Conservation (phyloP, 2,329 filamentous ascomycete species). For the Remersonia thermophila region DNA sequence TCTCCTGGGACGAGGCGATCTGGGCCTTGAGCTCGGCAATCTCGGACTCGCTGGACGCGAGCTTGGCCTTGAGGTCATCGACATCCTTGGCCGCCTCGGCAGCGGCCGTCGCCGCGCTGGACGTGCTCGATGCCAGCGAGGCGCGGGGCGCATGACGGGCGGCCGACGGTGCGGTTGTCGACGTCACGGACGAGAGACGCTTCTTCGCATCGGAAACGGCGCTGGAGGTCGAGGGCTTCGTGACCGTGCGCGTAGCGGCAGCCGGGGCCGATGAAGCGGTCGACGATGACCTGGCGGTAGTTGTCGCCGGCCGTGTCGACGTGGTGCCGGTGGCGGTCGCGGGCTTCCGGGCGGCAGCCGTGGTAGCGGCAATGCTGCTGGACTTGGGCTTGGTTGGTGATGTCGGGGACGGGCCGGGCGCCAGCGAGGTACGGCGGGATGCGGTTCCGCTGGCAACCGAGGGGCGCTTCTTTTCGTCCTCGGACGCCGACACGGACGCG, state of each 20-base stretch:
- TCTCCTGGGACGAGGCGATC: conserved; percentile 42
- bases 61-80: conserved; percentile 47
- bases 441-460: conserved; percentile 12
- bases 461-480: conserved; percentile 26
- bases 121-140: conserved; percentile 20
- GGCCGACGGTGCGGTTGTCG: conserved; percentile 26
- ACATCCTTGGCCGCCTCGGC: conserved; percentile 40
- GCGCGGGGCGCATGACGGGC: conserved; percentile 31
- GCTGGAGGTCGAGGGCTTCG: conserved; percentile 25
- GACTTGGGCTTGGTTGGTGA: conserved; percentile 17
- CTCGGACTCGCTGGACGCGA: conserved; percentile 45
- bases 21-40: conserved; percentile 45
- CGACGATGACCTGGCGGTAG: conserved; percentile 24
- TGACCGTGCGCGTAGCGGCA: conserved; percentile 22
- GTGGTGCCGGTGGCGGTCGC: conserved; percentile 21
- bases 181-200: conserved; percentile 40
- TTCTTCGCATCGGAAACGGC: conserved; percentile 41
- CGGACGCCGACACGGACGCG: conserved; percentile 14
- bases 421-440: conserved; percentile 23
- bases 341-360: conserved; percentile 26
- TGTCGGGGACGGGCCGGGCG: conserved; percentile 13
- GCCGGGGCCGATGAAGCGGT: conserved; percentile 26
- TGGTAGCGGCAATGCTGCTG: conserved; percentile 18
- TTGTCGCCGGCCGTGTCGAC: conserved; percentile 22
- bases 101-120: conserved; percentile 23